Base-by-base conservation (phyloP, 805 yeast genomes). In the Saitoella complicata region DNA sequence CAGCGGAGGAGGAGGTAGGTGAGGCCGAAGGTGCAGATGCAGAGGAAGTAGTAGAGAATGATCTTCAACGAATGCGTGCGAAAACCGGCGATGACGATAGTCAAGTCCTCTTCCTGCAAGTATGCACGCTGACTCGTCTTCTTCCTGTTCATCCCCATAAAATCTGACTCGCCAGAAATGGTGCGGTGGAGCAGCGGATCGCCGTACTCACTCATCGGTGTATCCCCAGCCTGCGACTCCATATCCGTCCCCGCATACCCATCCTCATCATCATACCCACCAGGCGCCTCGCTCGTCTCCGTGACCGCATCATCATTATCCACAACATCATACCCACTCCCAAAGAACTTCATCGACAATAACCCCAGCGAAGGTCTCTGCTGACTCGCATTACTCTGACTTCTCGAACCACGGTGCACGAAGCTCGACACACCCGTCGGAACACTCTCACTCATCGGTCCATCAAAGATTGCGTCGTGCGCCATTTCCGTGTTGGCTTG, bases 21-120 rank as follows among this genome's bases (percentile, higher is more conserved):
- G 1, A 85, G 40, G 0, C 99, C 99, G 3, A 73, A 58, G 0
- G 95, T 75, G 2, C 63, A 32, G 0, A 73, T 43, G 48, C 85
- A 78, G 1, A 80, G 46, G 0, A 71, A 9, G 48, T 73, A 70
- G 57, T 78, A 86, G 0, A 71, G 10, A 0, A 64, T 37, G 4
- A 62, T 54, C 49, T 76, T 73, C 51, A 68, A 44, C 41, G 56
- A 56, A 8, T 78, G 72, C 10, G 77, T 73, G 44, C 61, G 61
- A 60, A 83, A 91, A 4, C 97, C 97, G 0, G 96, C 98, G 49
- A 91, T 81, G 49, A 94, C 95, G 48, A 91, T 73, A 8, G 88
- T 88, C 55, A 91, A 66, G 65, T 91, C 99, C 58, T 91, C 98
- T 59, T 91, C 97, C 0, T 95, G 87, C 49, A 91, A 73, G 60